Evolutionary conservation across 2,329 filamentous ascomycete species (phyloP), one percentile per base, ranked within the genome.

Genomic region (Alternaria alternata): DNA sequence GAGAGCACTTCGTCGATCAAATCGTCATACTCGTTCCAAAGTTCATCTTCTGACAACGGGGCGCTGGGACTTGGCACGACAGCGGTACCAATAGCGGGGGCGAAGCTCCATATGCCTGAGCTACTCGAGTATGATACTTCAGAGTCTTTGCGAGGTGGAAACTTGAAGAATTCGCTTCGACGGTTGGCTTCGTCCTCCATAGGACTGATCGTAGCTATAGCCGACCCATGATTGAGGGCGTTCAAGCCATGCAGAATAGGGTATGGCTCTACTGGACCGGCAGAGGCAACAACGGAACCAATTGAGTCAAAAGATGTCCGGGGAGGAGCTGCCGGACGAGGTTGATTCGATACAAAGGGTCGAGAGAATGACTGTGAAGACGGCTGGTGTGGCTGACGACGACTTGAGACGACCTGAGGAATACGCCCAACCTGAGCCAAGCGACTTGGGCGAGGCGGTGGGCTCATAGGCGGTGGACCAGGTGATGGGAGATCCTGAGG

Each of bases 11-110:
- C 89, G 53, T 91, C 91, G 54, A 97, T 86, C 12, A 97, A 81
- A 69, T 97, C 94, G 66, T 98, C 89, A 73, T 96, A 97, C 78
- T 96, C 94, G 52, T 94, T 89, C 94, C 94, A 98, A 2, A 97
- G 86, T 73, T 97, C 94, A 69, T 97, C 94, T 66, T 96, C 91
- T 1, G 82, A 87, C 4, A 89, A 84, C 0, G 87, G 89, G 4
- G 88, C 87, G 44, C 82, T 83, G 1, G 87, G 83, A 3, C 82
- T 80, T 0, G 91, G 90, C 22, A 91, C 82, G 3, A 92, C 80
- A 7, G 91, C 89, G 16, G 88, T 91, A 11, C 73, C 71, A 38
- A 63, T 64, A 4, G 89, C 87, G 6, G 86, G 85, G 12, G 84
- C 83, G 49, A 81, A 88, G 56, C 86, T 88, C 51, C 84, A 81